Base-by-base conservation (phyloP, 2,329 filamentous ascomycete genomes). In the Phialocephala subalpina region DNA sequence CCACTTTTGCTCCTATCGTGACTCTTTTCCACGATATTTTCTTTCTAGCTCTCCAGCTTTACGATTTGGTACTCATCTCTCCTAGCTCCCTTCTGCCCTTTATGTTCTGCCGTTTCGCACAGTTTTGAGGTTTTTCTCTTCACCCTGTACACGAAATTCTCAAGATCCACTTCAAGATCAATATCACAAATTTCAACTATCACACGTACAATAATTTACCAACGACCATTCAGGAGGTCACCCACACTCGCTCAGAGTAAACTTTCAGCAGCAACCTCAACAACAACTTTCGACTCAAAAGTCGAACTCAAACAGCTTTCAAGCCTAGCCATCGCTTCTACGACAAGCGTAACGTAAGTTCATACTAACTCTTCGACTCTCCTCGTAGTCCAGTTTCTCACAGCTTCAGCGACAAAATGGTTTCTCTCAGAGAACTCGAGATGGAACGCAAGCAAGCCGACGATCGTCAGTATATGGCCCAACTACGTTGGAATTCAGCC, bases 371-470 rank as follows among this genome's bases (percentile, higher is more conserved):
- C 40, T 6, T 16, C 16, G 6, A 2, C n/a, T 42, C 11, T 8
- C 45, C 45, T 49, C 45, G 45, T 49, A 49, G 45, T n/a, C 20
- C 45, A 2, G 8, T 47, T 2, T 22, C 45, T 49, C 45, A 49
- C 45, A 49, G n/a, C n/a, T 6, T 9, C 20, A 49, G 45, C 45
- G n/a, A 49, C 45, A 49, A 49, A 49, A 49, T 49, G 45, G n/a
- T 22, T 2, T 9, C 45, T 12, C 2, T 9, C 3, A 22, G 20
- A 18, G 20, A 25, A 18, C 22, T 22, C n/a, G 20, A 22, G 7
- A 49, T 7, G 2, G n/a, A 33, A 9, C 29, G 29, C 29, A 33
- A 33, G 29, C 4, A 33, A 33, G 9, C 9, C 29, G 29, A 33
- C n/a, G 29, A 9, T 9, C 29, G 29, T 9, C 29, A 33, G 9